Conservation (phyloP, 2,329 filamentous ascomycete genomes). For the Hypoxylon sp. region DNA sequence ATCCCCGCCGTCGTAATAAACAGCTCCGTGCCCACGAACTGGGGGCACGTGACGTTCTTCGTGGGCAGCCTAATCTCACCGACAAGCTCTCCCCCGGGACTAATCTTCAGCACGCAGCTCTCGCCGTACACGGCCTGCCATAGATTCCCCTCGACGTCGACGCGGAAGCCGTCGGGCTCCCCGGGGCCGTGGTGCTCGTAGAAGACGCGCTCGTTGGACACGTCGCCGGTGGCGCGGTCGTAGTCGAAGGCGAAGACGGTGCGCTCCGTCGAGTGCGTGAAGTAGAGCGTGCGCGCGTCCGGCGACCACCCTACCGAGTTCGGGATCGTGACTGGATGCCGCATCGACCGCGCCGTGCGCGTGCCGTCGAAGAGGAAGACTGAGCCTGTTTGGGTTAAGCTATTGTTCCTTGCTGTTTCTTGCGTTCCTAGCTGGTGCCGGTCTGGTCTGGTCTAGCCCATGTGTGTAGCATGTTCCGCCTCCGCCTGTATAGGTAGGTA, state of each 20-base stretch:
- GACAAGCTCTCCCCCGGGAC: conserved; percentile 76
- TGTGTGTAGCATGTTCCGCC: background rate
- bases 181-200: conserved; percentile 77
- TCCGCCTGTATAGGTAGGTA: background rate
- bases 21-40: conserved; percentile 81
- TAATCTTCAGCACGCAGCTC: conserved; percentile 80
- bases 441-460: background rate
- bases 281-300: conserved; percentile 81
- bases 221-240: conserved; percentile 68
- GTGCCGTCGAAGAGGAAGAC: conserved; percentile 79
- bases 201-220: conserved; percentile 79
- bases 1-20: conserved; percentile 84
- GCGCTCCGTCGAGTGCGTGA: conserved; percentile 81
- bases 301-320: conserved; percentile 88
- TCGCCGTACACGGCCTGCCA: conserved; percentile 92
- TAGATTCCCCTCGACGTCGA: conserved; percentile 87
- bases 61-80: conserved; percentile 84
- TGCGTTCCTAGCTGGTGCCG: too few relatives aligned
- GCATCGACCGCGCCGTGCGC: conserved; percentile 68
- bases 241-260: conserved; percentile 84
- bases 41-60: conserved; percentile 82
- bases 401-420: background rate
- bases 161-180: conserved; percentile 85
- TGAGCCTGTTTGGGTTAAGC: conserved; percentile 65
- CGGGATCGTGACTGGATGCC: conserved; percentile 78